Base-by-base conservation (phyloP, 2,329 filamentous ascomycete species). In the Cryphonectria radicalis region DNA sequence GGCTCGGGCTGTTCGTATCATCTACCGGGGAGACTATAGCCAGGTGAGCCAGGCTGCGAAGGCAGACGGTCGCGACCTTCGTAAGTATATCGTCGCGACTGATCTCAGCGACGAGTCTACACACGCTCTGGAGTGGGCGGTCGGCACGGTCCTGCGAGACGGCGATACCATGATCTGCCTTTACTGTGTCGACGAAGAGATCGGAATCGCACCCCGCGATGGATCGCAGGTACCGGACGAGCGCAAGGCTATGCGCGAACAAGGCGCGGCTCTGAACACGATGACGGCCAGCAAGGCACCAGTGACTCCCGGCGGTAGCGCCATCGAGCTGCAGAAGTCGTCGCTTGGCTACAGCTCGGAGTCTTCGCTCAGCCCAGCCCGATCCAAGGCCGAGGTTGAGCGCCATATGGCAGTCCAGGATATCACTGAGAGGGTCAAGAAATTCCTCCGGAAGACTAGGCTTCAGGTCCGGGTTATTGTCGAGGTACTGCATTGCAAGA, bases 401-500 rank as follows among this genome's bases (percentile, higher is more conserved):
- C 89, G 96, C 43, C 89, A 91, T 70, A 89, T 90, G 76, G 94
- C 94, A 0, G 89, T 95, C n/a, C 89, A 94, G 74, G 90, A 92
- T 70, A 94, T 99, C 73, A 95, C 93, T 0, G 89, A 95, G 70
- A 89, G 92, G 46, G 93, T 97, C 68, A 88, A 96, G n/a, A 92
- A 91, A 75, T 84, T 98, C 63, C 83, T 99, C 72, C 89, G 95
- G 72, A 97, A 97, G 86, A 99, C 96, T 0, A 90, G 93, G 74
- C 85, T 99, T 71, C 95, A 99, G 80, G 95, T 98, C 65, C 90
- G 94, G 71, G 93, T 98, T 64, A 94, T 97, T 66, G 92, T 99
- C 46, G 96, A 99, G 82, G 95, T 98, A 40, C 92, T 99, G 75
- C 96, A 98, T 82, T 98, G 96, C 90, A 98, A 98, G 86, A 98